Base-by-base conservation (phyloP, 208 protist genomes). In the Leishmania gerbilli region DNA sequence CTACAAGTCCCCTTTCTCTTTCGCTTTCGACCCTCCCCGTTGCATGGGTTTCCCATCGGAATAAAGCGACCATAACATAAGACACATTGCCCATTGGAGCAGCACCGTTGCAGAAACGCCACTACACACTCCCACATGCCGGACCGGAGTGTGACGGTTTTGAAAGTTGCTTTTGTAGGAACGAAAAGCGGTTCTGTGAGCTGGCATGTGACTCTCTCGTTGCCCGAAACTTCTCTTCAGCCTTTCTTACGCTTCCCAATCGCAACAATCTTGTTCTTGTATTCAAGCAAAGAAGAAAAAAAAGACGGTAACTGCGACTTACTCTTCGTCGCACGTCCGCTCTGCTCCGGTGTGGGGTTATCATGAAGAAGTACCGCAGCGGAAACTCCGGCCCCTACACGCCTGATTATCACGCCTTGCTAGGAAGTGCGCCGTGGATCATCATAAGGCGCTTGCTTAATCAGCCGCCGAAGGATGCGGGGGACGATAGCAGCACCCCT, bases 361-460 rank as follows among this genome's bases (percentile, higher is more conserved):
- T 69, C 11, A 86, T 86, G 79, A 82, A 77, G 58, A 88, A 91
- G 74, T 91, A 83, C 79, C 84, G 87, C 64, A 86, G 86, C 47
- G 94, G 94, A 31, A 83, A 82, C 8, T 93, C 89, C 1, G 95
- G 95, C 27, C 78, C 90, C 0, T 97, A 92, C 80, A 95, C 91
- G 19, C 78, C 85, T 27, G 89, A 83, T 68, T 97, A 96, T 71
- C 95, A 97, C 53, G 51, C 88, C 6, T 77, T 97, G 19, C 86
- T 96, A 53, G 93, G 92, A 5, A 80, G 71, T 1, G 90, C 92
- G 11, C 81, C 86, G 49, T 97, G 95, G 93, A 95, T 97, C 72
- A 76, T 95, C 24, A 85, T 96, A 58, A 81, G 86, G 34, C 87
- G 84, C 24, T 77, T 96, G 53, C 76, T 95, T n/a, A 86, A 83